Conservation (phyloP, 1,139 yeast genomes). For the Saccharomyces hybrid region DNA sequence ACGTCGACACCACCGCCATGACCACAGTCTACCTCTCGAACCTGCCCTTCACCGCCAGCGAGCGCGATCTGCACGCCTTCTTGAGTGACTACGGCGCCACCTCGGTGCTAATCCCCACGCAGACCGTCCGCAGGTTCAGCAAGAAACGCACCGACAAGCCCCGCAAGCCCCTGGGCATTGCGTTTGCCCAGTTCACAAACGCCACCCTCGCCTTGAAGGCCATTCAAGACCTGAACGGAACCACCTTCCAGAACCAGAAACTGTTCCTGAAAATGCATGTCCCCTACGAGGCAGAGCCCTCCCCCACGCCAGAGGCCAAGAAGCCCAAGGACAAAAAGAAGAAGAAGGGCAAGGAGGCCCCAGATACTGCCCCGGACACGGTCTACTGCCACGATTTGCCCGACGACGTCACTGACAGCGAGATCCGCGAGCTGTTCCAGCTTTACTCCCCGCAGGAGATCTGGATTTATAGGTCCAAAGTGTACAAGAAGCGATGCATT, state of each 20-base stretch:
- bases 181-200: conserved; percentile 54
- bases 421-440: conserved; percentile 38
- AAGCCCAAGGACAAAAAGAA: neutral
- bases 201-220: conserved; percentile 44
- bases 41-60: conserved; percentile 46
- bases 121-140: conserved; percentile 42
- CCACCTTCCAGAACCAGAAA: conserved; percentile 36
- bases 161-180: conserved; percentile 51
- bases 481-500: conserved; percentile 23
- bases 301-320: conserved; percentile 6
- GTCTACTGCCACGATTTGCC: conserved; percentile 47
- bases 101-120: conserved; percentile 47
- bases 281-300: conserved; percentile 35
- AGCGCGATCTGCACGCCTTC: conserved; percentile 42
- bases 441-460: conserved; percentile 43
- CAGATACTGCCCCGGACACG: conserved; percentile 33
- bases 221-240: conserved; percentile 38
- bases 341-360: neutral
- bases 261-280: conserved; percentile 37
- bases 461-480: conserved; percentile 38
- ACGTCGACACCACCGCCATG: conserved; percentile 5
- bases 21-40: conserved; percentile 44
- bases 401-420: conserved; percentile 36
- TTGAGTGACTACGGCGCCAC: conserved; percentile 34
- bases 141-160: conserved; percentile 33